These are phyloP conservation scores for Racocetra persica DNA, from an alignment of 371 early-diverging fungal species.

Conservation along the genomic window DNA sequence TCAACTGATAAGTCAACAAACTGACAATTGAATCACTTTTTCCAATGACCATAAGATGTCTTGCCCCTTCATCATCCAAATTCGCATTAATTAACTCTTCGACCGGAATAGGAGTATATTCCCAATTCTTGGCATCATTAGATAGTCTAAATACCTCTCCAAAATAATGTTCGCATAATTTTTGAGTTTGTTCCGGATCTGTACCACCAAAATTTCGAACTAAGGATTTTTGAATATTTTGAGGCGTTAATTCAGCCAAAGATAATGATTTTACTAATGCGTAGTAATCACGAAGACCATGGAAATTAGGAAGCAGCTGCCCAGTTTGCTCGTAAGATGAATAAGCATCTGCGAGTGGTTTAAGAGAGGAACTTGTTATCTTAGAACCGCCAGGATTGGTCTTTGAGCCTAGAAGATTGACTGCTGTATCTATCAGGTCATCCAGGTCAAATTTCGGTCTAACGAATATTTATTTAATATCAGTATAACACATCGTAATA, in stretches of 20 bases:
- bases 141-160: neutral
- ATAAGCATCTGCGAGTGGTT: slow-evolving; percentile 20
- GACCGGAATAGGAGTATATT: slow-evolving; percentile 3
- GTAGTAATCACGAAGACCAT: slow-evolving; percentile 39
- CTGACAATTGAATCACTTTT: slow-evolving; percentile 42
- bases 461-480: neutral
- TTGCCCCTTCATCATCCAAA: slow-evolving; percentile 24
- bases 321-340: slow-evolving; percentile 29
- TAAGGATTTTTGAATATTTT: slow-evolving; percentile 24
- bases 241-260: neutral
- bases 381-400: neutral
- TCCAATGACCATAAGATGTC: slow-evolving; percentile 43
- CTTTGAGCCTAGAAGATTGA: neutral
- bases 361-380: neutral
- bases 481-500: neutral
- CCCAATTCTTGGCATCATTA: neutral
- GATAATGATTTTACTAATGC: slow-evolving; percentile 29
- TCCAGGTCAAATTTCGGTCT: slow-evolving; percentile 22
- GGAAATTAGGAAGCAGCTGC: slow-evolving; percentile 35
- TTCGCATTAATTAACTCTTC: slow-evolving; percentile 30
- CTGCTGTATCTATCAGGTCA: slow-evolving; percentile 36
- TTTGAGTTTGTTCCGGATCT: neutral
- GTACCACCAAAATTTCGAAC: slow-evolving; percentile 43
- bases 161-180: slow-evolving; percentile 26
- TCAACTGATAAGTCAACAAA: slow-evolving; percentile 22